Evolutionary conservation across 371 early-diverging fungal species (phyloP), one percentile per base, ranked within the genome.

Genomic region (Mortierella sp.): DNA sequence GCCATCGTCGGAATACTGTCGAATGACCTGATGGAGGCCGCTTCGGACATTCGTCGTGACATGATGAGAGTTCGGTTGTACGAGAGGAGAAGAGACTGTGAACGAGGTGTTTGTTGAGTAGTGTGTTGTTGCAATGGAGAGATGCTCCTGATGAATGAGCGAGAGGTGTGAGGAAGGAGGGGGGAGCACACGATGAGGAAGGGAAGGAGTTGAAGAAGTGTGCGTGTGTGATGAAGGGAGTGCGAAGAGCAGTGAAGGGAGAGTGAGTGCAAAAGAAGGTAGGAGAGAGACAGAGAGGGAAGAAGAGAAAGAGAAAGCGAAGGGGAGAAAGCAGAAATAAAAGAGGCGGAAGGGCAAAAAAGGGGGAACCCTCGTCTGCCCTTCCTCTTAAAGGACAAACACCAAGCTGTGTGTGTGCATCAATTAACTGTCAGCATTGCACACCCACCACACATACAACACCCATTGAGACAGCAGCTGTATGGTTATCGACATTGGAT

Each of bases 1-100:
- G 82, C 82, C 82, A 82, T 78, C 34, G 82, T 82, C 10, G 82
- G 82, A 69, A 82, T 82, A 51, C 78, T 78, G 78, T 82, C 82
- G 70, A 82, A 82, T 5, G 82, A 82, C 71, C 72, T 53, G 72
- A 82, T 67, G 28, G 75, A 74, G 74, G 78, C 77, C 54, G 78
- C 78, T 48, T 82, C 82, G 31, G 82, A 82, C 82, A 82, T 82
- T 71, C 82, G 78, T 72, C 82, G 78, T 34, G 82, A 82, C 82
- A 82, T 82, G 67, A 37, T 50, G 59, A 59, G 51, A 21, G 34
- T 16, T 28, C 21, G 46, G 61, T 48, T n/a, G 48, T 5, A 48
- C 28, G 73, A 53, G 55, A 73, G 44, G n/a, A 6, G 26, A 28
- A 26, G 57, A 13, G 19, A 5, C 14, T 28, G 59, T 26, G 28